A percentile compares a stretch with the other conserved stretches of the same genome.
These are phyloP conservation scores for Gypsophila paniculata DNA, from an alignment of 179 eudicot species.

Conservation along the genomic window DNA sequence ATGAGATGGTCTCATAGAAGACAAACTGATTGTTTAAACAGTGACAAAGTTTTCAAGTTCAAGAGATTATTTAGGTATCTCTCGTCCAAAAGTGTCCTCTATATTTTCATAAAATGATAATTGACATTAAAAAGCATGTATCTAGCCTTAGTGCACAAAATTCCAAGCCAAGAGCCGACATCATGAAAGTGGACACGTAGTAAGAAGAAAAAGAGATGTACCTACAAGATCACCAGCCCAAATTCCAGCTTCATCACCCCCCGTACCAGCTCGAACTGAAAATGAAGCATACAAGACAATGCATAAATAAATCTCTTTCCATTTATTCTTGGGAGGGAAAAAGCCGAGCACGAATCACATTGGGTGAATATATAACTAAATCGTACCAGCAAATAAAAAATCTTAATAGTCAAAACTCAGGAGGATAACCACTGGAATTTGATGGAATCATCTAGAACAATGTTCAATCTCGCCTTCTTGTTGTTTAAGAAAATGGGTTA, in stretches of 20 bases:
- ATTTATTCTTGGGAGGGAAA: neutral
- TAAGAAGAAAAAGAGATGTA: conserved; percentile 49
- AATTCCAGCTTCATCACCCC: conserved; percentile 99
- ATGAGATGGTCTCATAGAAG: too few species aligned
- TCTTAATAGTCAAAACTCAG: neutral
- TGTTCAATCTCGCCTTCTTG: neutral
- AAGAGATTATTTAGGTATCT: neutral
- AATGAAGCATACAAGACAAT: conserved; percentile 19
- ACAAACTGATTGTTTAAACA: too few species aligned
- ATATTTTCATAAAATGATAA: conserved; percentile 5
- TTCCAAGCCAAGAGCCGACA: neutral
- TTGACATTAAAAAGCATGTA: conserved; percentile 2
- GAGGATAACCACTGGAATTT: neutral
- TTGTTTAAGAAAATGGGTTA: neutral
- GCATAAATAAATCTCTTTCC: neutral
- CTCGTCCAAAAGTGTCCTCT: neutral
- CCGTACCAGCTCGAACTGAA: conserved; percentile 96
- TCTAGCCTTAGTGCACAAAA: neutral
- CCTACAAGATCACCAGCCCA: conserved; percentile 99
- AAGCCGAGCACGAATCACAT: neutral
- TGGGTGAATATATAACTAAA: neutral
- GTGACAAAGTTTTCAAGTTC: neutral
- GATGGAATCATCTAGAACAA: neutral
- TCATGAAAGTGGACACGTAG: conserved; percentile 8
- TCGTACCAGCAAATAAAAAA: neutral